Conservation (phyloP, 306 rosid species). For the Dryas octopetala region DNA sequence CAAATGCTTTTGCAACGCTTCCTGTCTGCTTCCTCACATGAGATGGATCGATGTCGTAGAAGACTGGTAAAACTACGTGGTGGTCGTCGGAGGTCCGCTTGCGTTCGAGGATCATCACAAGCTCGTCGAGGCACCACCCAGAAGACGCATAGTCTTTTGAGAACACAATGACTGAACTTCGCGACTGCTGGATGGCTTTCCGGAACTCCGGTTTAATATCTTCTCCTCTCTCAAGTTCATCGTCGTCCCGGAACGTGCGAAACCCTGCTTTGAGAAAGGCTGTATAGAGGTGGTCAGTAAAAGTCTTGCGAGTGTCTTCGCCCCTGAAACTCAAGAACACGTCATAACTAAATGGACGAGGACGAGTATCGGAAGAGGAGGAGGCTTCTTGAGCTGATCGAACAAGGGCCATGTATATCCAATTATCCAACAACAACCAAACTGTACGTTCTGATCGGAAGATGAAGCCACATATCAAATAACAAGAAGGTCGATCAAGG, state of each 20-base stretch:
- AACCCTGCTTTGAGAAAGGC: background rate
- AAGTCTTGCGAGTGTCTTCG: constrained; percentile 7
- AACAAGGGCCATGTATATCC: background rate
- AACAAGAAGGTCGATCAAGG: too few species aligned
- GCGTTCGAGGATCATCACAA: background rate
- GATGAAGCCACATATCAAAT: too few species aligned
- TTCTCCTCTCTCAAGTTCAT: background rate
- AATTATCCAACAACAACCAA: background rate
- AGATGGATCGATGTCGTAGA: background rate
- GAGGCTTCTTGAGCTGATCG: background rate
- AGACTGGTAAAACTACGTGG: background rate
- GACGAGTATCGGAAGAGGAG: background rate
- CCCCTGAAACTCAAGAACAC: constrained; percentile 21
- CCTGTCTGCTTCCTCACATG: background rate
- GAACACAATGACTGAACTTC: background rate
- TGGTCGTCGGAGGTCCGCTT: background rate
- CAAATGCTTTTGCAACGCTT: background rate
- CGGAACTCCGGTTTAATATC: background rate
- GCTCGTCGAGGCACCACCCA: constrained; percentile 11
- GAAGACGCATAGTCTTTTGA: constrained; percentile 5
- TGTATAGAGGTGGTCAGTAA: background rate
- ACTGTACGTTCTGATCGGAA: too few species aligned
- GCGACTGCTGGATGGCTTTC: constrained; percentile 1
- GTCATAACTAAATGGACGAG: background rate
- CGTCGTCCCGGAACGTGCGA: background rate